Conservation (phyloP, 371 early-diverging fungal genomes). For the Apophysomyces ossiformis region DNA sequence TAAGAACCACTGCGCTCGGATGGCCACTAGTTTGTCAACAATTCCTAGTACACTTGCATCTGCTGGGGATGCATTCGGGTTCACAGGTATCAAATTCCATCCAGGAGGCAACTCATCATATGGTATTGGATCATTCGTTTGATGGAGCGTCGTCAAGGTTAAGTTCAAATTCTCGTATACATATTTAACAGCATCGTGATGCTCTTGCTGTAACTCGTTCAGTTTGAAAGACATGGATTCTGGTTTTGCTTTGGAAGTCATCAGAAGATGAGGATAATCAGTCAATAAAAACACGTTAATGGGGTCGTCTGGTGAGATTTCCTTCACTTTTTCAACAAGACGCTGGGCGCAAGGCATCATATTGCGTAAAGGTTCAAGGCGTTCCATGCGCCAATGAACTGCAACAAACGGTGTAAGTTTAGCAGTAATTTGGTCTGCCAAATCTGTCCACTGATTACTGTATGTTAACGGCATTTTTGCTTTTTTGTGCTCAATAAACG, state of each 20-base stretch:
- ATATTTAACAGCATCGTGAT: constrained; percentile 46
- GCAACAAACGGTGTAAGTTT: constrained; percentile 50
- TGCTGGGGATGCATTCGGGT: constrained; percentile 21
- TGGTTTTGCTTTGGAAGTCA: constrained; percentile 35
- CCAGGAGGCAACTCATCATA: constrained; percentile 81
- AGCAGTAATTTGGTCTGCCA: constrained; percentile 40
- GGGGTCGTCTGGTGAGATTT: constrained; percentile 9
- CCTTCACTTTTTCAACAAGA: constrained; percentile 33
- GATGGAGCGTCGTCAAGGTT: constrained; percentile 31
- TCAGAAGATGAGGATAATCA: constrained; percentile 52
- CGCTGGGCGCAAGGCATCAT: constrained; percentile 45
- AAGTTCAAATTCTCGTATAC: constrained; percentile 40
- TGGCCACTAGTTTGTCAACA: constrained; percentile 53
- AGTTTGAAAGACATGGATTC: constrained; percentile 47
- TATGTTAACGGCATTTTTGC: constrained; percentile 40
- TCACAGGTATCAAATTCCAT: constrained; percentile 43
- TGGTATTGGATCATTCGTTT: constrained; percentile 48
- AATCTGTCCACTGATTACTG: constrained; percentile 29
- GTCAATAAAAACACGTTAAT: constrained; percentile 46
- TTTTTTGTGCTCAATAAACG: constrained; percentile 35
- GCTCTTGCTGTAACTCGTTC: constrained; percentile 32
- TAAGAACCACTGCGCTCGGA: constrained; percentile 52
- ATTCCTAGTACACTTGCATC: constrained; percentile 49
- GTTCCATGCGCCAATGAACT: constrained; percentile 60
- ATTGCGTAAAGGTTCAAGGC: constrained; percentile 44